These are phyloP conservation scores for Colletotrichum eremochloae DNA, from an alignment of 2,329 filamentous ascomycete genomes.

Conservation along the genomic window DNA sequence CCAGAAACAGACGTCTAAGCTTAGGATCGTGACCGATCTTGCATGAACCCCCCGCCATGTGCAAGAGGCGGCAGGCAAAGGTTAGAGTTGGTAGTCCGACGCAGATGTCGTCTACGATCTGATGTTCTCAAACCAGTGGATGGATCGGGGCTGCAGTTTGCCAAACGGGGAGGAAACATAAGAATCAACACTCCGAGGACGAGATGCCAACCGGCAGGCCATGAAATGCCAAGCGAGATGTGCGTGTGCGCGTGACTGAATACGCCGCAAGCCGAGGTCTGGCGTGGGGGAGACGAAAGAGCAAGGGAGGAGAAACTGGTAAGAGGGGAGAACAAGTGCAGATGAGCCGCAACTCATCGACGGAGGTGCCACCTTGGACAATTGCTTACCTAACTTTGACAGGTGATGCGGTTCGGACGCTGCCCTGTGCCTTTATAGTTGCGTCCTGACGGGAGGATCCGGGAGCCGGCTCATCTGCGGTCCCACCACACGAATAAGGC, in stretches of 20 bases:
- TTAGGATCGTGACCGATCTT: background rate
- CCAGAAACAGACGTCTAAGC: conserved; percentile 1
- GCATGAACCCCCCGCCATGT: background rate
- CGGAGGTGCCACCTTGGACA: background rate
- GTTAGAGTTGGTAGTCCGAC: conserved; percentile 1
- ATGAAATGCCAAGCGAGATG: background rate
- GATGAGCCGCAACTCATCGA: background rate
- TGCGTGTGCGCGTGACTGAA: background rate
- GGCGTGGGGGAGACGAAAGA: background rate
- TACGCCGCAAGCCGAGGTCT: background rate
- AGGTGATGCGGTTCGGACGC: background rate
- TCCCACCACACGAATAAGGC: background rate
- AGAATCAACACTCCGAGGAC: background rate
- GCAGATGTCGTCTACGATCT: conserved; percentile 11
- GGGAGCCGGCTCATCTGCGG: too few species aligned
- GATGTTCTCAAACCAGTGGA: conserved; percentile 7
- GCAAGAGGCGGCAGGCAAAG: conserved; percentile 3
- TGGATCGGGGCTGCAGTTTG: conserved; percentile 10
- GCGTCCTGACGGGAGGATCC: background rate
- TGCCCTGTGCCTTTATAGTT: background rate
- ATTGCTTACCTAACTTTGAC: background rate
- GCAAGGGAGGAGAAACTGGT: background rate
- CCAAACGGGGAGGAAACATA: conserved; percentile 13
- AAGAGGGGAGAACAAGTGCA: background rate
- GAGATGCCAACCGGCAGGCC: background rate